A percentile compares a stretch with the other conserved stretches of the same genome.
Conservation (phyloP, 257 asterid genomes). For the Solanum peruvianum region DNA sequence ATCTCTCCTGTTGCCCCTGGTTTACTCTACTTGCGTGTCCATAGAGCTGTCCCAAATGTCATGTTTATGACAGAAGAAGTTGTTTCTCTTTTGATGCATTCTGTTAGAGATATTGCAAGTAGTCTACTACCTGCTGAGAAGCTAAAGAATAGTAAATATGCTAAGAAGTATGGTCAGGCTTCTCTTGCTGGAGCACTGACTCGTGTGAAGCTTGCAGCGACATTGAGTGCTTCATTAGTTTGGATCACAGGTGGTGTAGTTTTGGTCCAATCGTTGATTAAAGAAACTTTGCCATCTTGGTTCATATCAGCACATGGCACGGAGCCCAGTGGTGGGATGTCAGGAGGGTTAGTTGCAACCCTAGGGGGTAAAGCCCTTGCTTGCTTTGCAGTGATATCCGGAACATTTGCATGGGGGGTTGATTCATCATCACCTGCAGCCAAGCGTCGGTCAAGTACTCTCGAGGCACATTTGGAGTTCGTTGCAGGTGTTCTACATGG, state of each 20-base stretch:
- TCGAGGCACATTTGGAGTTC: conserved; percentile 57
- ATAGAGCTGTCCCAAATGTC: conserved; percentile 66
- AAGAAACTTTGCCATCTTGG: conserved; percentile 85
- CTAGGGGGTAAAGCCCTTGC: conserved; percentile 84
- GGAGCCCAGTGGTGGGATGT: conserved; percentile 21
- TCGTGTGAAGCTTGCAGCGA: conserved; percentile 73
- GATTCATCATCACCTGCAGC: conserved; percentile 49
- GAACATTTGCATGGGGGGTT: conserved; percentile 75
- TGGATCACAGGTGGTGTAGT: conserved; percentile 75
- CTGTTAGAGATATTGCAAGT: conserved; percentile 56
- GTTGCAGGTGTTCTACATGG: conserved; percentile 71
- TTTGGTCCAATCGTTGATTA: conserved; percentile 52
- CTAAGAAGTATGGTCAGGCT: conserved; percentile 60
- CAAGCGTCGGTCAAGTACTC: conserved; percentile 35
- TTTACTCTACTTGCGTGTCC: conserved; percentile 71
- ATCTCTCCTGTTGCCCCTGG: conserved; percentile 91
- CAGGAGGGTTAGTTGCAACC: conserved; percentile 61
- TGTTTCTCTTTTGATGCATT: conserved; percentile 58
- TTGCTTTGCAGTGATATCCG: conserved; percentile 49
- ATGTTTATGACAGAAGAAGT: conserved; percentile 73
- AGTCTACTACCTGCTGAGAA: conserved; percentile 45
- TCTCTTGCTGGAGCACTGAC: conserved; percentile 69
- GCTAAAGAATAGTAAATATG: conserved; percentile 47
- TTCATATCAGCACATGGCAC: conserved; percentile 55
- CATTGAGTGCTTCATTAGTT: conserved; percentile 75